Conservation (phyloP, 2,329 filamentous ascomycete species). For the Penicillium sp. region DNA sequence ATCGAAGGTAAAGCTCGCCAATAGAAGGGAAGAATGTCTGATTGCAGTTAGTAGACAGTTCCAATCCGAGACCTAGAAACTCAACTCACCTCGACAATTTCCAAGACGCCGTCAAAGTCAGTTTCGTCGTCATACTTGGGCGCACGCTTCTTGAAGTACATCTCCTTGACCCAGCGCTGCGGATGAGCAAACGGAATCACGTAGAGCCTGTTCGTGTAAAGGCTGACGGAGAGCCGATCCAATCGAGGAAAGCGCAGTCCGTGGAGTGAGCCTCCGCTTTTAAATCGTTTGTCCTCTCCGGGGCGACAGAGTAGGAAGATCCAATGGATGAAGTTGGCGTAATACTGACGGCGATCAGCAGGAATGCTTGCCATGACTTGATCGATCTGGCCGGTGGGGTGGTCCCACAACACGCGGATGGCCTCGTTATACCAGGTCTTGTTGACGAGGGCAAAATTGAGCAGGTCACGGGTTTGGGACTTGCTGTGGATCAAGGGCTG, state of each 20-base stretch:
- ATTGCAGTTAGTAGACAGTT: not conserved
- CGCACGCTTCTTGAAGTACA: not conserved
- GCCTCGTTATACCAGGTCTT: not conserved
- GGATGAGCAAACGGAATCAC: not conserved
- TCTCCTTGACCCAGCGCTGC: not conserved
- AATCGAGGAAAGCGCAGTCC: not conserved
- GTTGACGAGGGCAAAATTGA: not conserved
- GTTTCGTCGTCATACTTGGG: too few relatives aligned
- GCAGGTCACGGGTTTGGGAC: not conserved
- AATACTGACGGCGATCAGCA: not conserved
- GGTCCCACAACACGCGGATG: not conserved
- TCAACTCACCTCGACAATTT: not conserved
- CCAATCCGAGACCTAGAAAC: not conserved
- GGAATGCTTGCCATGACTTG: not conserved
- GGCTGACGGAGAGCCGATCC: not conserved
- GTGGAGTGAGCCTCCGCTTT: not conserved
- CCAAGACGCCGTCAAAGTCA: not conserved
- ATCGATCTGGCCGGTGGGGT: not conserved
- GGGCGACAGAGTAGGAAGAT: not conserved
- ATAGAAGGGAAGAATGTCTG: not conserved
- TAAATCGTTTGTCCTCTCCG: not conserved
- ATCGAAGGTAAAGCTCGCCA: not conserved
- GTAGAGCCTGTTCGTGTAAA: not conserved
- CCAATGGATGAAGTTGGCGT: not conserved
- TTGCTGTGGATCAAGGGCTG: too few relatives aligned